Conservation (phyloP, 306 rosid genomes). For the Trichosanthes cucumerina region DNA sequence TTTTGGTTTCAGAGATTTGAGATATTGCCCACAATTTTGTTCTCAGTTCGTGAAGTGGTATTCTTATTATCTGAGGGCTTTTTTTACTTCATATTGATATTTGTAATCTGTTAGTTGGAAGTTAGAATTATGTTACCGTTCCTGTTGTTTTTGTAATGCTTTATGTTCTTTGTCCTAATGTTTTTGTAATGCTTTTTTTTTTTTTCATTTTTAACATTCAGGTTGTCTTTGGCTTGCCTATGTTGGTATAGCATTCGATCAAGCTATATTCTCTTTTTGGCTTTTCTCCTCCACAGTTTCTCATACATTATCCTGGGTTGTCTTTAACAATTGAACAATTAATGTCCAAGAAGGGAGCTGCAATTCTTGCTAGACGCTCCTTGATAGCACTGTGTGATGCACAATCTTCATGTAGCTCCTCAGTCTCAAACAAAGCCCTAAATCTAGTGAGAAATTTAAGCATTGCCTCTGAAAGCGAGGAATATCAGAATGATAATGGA, state of each 20-base stretch:
- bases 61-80: background rate
- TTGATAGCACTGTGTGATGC: background rate
- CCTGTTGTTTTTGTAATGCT: background rate
- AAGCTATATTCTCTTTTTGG: background rate
- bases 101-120: background rate
- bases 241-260: background rate
- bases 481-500: constrained; percentile 21
- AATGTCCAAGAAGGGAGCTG: constrained; percentile 5
- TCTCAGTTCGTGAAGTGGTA: background rate
- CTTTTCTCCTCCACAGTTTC: background rate
- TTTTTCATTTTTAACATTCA: background rate
- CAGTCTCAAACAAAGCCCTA: constrained; percentile 5
- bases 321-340: background rate
- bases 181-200: background rate
- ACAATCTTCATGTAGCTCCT: background rate
- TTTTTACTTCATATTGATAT: background rate
- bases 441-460: constrained; percentile 24
- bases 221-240: background rate
- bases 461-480: constrained; percentile 29
- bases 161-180: background rate
- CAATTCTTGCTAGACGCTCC: constrained; percentile 6
- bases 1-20: background rate
- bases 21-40: background rate
- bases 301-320: background rate
- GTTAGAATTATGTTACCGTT: background rate